A percentile compares a stretch with the other conserved stretches of the same genome.
These are phyloP conservation scores for Wickerhamomyces alni DNA, from an alignment of 805 yeast genomes.

Conservation along the genomic window DNA sequence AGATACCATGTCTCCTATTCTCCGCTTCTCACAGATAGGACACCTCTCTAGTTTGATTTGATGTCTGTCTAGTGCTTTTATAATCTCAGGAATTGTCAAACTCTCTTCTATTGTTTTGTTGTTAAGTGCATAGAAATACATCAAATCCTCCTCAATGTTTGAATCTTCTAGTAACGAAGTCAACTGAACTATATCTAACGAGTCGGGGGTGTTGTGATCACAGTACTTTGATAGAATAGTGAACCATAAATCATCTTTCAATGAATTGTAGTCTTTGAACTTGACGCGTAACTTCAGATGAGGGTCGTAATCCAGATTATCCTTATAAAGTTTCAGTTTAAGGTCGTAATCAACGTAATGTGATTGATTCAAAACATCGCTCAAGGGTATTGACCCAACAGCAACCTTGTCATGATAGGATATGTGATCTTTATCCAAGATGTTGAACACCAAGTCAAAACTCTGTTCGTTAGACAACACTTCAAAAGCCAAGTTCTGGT, in stretches of 20 bases:
- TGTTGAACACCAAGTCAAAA: slow-evolving; percentile 62
- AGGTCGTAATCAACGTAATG: slow-evolving; percentile 27
- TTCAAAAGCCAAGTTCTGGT: slow-evolving; percentile 77
- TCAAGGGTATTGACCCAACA: slow-evolving; percentile 48
- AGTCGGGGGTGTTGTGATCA: slow-evolving; percentile 15
- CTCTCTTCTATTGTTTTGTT: slow-evolving; percentile 27
- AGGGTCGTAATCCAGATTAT: slow-evolving; percentile 37
- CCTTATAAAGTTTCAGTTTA: slow-evolving; percentile 28
- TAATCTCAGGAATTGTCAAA: slow-evolving; percentile 49
- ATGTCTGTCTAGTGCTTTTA: slow-evolving; percentile 41
- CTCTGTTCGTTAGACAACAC: slow-evolving; percentile 58
- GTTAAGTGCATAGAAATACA: slow-evolving; percentile 11
- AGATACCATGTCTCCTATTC: slow-evolving; percentile 69
- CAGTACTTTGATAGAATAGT: slow-evolving; percentile 51
- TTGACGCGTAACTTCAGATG: slow-evolving; percentile 52
- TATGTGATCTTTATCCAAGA: slow-evolving; percentile 78
- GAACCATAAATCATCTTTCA: slow-evolving; percentile 68
- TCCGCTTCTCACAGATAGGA: slow-evolving; percentile 69
- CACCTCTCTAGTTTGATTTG: slow-evolving; percentile 42
- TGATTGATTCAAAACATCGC: slow-evolving; percentile 31
- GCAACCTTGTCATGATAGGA: slow-evolving; percentile 85
- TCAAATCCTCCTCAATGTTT: slow-evolving; percentile 16
- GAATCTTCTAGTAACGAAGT: slow-evolving; percentile 49
- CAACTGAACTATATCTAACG: slow-evolving; percentile 46
- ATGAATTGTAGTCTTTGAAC: slow-evolving; percentile 57